These are phyloP conservation scores for Pichia sporocuriosa DNA, from an alignment of 805 yeast genomes.

Conservation along the genomic window DNA sequence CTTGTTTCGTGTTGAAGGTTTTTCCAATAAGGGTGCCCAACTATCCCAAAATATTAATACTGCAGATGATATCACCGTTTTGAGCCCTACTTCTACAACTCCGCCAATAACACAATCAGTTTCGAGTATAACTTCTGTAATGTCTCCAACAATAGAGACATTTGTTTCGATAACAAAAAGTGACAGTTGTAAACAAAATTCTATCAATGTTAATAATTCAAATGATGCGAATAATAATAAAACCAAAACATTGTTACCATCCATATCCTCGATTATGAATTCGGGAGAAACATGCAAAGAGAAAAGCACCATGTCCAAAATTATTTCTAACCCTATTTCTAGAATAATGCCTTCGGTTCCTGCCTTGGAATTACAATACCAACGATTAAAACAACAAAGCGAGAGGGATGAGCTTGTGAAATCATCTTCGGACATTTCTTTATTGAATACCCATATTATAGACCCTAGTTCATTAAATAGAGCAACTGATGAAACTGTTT, in stretches of 20 bases:
- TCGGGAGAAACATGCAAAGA: background rate
- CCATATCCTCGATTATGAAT: background rate
- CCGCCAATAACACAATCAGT: too few species aligned
- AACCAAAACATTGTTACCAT: background rate
- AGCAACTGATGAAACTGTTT: conserved; percentile 15
- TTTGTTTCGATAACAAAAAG: too few species aligned
- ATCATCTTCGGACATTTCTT: background rate
- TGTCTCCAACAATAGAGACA: too few species aligned
- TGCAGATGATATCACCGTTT: too few species aligned
- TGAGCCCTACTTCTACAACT: too few species aligned
- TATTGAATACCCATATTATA: background rate
- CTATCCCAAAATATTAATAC: too few species aligned
- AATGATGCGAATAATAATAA: too few species aligned
- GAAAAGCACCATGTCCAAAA: background rate
- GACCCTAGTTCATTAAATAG: background rate
- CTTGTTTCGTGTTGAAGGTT: background rate
- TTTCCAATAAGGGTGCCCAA: background rate
- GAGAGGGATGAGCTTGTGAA: background rate
- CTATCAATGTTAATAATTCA: too few species aligned
- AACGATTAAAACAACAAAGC: conserved; percentile 5
- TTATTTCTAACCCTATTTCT: background rate
- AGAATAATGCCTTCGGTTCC: conserved; percentile 7
- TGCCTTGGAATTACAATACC: conserved; percentile 7
- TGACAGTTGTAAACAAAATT: too few species aligned
- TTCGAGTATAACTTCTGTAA: too few species aligned